Evolutionary conservation across 192 early-diverging fungal species (phyloP), one percentile per base, ranked within the genome.

Genomic region (Backusella parvicylindrica): DNA sequence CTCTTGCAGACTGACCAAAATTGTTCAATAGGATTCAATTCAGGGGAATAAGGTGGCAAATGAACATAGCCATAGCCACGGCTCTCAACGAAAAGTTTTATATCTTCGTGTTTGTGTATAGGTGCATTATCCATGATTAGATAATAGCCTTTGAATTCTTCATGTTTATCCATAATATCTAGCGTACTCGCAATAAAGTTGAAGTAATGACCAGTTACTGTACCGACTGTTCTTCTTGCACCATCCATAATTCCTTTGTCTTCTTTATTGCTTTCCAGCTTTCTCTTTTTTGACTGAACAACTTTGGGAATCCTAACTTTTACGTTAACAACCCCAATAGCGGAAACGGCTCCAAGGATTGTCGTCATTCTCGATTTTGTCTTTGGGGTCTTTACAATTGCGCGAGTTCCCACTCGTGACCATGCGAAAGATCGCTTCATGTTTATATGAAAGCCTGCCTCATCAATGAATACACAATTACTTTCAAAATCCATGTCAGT

Each of bases 101-200:
- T 66, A 33, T 66, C 11, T 36, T 31, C 13, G 30, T 26, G 35
- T 6, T 12, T 31, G 8, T 66, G 64, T 8, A 66, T 66, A 26
- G 64, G 64, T 33, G 64, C 64, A 28, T 75, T 75, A 33, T 79
- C 73, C 64, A 79, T 75, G 2, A 79, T 68, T 2, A 79, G 35
- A 68, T 82, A 66, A 49, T n/a, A 41, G 3, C 40, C 21, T 31
- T 13, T 70, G n/a, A 70, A 11, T 30, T 4, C 2, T 6, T 70
- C 23, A 47, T 70, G 6, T 12, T 21, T 47, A 15, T 70, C 40
- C 68, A 70, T 43, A 3, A 41, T 47, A 49, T 2, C 68, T 2
- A 70, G 32, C 21, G 40, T 15, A 2, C 49, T 23, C 3, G 21
- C 49, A 23, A 70, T 47, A 18, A 70, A 70, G 2, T 49, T 47